These are phyloP conservation scores for Sabuloglossum arenarium DNA, from an alignment of 495 filamentous ascomycete genomes.

Conservation along the genomic window DNA sequence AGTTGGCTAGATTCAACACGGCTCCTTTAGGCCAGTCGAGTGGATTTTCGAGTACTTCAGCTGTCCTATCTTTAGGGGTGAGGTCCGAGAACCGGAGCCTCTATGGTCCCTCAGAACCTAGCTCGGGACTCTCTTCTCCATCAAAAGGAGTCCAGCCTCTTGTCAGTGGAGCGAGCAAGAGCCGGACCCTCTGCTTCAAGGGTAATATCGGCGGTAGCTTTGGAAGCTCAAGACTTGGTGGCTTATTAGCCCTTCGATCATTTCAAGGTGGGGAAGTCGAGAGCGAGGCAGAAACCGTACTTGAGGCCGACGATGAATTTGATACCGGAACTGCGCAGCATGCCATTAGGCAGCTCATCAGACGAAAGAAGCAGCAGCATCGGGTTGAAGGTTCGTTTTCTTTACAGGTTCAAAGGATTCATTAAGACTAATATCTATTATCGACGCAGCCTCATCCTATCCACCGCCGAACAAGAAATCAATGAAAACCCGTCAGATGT, in stretches of 20 bases:
- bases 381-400: neutral
- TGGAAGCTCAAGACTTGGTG: neutral
- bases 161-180: neutral
- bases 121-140: neutral
- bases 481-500: neutral
- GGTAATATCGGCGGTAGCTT: neutral
- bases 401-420: neutral
- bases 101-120: slow-evolving; percentile 8
- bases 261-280: slow-evolving; percentile 10
- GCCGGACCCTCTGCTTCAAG: neutral
- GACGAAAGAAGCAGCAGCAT: neutral
- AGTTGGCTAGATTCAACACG: slow-evolving; percentile 30
- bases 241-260: neutral
- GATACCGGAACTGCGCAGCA: slow-evolving; percentile 11
- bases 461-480: neutral
- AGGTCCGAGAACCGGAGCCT: slow-evolving; percentile 14
- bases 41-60: slow-evolving; percentile 26
- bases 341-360: neutral
- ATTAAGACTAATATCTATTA: neutral
- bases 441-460: neutral
- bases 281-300: slow-evolving; percentile 36
- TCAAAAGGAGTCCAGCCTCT: neutral
- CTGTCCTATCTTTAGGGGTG: slow-evolving; percentile 20
- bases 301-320: slow-evolving; percentile 17
- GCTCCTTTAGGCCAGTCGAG: slow-evolving; percentile 31